Base-by-base conservation (phyloP, 768 basidiomycete genomes). In the Pholiota microspora region DNA sequence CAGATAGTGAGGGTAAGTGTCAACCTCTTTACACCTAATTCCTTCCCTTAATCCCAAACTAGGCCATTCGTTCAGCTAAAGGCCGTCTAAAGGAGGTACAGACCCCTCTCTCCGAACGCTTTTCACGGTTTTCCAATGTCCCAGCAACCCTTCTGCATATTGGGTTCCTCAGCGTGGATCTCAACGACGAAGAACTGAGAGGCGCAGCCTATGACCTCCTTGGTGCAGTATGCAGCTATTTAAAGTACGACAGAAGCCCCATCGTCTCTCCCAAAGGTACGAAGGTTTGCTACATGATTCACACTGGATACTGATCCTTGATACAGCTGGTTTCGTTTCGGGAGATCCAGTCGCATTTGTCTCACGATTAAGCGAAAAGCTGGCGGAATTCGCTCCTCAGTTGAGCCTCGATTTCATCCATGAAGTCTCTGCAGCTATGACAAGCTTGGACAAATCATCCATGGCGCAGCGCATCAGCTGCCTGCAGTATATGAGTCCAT, bases 91-190 rank as follows among this genome's bases (percentile, higher is more conserved):
- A 82, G 56, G 82, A 84, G 36, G 74, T 70, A 6, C 80, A 79
- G 31, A 65, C 73, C 25, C 69, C 78, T 1, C 71, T 81, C 6
- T 70, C 80, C 3, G 89, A 89, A 56, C 77, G 90, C 7, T 85
- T 87, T 59, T 83, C 88, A 6, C 79, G 89, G 50, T 86, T 92
- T 56, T 89, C 86, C 2, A 94, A 94, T 62, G 86, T 94, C 16
- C 87, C 91, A 6, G 89, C 92, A 0, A 88, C 90, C 0, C 71
- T 97, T 44, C 74, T 96, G n/a, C 94, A 94, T 61, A 81, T 93
- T 27, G 90, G 91, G 16, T 79, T 97, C 69, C 76, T 92, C 13
- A 92, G 88, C 58, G 77, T 94, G 24, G 85, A 86, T 56, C 75
- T 82, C 13, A 77, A 82, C 21, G 88, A 92, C 53, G 88, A 91